phyloP scores from a whole-genome alignment of 306 rosid species.

The Quercus engelmannii region DNA sequence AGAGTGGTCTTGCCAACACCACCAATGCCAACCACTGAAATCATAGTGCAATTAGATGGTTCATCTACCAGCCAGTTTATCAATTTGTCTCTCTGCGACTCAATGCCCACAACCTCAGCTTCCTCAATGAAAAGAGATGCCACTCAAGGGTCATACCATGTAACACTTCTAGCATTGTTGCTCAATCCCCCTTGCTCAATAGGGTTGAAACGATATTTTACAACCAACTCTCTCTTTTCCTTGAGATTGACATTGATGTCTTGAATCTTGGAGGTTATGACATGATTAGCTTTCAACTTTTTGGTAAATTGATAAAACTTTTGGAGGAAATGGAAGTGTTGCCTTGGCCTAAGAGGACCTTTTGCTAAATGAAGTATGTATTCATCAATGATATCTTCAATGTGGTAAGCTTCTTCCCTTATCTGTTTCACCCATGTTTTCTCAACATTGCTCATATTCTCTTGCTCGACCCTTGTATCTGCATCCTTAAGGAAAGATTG shows the following conservation, averaged over 20 bases:
- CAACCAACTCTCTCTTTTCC: background rate
- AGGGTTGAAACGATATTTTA: background rate
- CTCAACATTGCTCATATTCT: background rate
- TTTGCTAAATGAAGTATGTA: background rate
- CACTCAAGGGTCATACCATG: background rate
- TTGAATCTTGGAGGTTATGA: background rate
- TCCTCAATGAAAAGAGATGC: background rate
- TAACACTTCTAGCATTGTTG: no score
- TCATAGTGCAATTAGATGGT: no score
- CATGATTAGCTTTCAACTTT: background rate
- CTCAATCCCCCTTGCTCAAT: no score
- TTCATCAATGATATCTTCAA: slow-evolving; percentile 5
- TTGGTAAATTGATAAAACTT: no score
- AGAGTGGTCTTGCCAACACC: slow-evolving; percentile 6
- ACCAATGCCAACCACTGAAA: no score
- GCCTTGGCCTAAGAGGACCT: background rate
- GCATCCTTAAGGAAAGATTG: background rate
- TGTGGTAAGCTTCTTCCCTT: slow-evolving; percentile 6
- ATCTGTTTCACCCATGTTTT: slow-evolving; percentile 7
- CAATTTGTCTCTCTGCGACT: background rate
- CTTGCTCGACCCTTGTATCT: background rate
- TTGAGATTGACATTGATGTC: background rate
- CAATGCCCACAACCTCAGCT: background rate
- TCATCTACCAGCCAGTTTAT: rapidly evolving
- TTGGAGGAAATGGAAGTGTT: rapidly evolving